phyloP scores from a whole-genome alignment of 176 grass and related monocot genomes.

The Ensete ventricosum region DNA sequence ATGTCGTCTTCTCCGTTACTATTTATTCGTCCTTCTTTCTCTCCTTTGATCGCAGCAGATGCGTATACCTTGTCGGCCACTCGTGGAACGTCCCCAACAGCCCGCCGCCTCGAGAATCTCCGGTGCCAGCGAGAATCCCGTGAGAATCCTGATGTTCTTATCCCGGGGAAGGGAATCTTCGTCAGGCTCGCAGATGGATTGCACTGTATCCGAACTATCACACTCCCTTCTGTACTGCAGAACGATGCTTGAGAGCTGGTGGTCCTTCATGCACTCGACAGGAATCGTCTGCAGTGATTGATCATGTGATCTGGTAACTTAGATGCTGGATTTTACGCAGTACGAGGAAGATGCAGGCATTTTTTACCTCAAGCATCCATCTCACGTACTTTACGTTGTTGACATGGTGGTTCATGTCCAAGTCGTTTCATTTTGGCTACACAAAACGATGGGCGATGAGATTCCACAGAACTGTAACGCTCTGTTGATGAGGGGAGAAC shows the following conservation, averaged over 20 bases:
- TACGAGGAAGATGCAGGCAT: not conserved
- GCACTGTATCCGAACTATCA: conserved; percentile 43
- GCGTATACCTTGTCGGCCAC: conserved; percentile 49
- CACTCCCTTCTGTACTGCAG: conserved; percentile 58
- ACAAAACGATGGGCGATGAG: not conserved
- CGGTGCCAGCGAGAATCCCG: conserved; percentile 26
- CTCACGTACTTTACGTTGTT: conserved; percentile 68
- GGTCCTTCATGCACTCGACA: not conserved
- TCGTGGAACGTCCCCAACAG: conserved; percentile 27
- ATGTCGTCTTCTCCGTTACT: conserved; percentile 48
- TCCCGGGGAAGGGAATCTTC: conserved; percentile 13
- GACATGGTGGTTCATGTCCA: conserved; percentile 71
- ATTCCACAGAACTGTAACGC: too few species aligned
- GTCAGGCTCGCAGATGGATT: conserved; percentile 56
- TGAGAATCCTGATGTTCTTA: conserved; percentile 30
- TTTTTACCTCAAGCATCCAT: conserved; percentile 72
- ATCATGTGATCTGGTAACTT: too few species aligned
- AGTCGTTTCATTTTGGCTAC: conserved; percentile 52
- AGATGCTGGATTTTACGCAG: too few species aligned
- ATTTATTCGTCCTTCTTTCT: conserved; percentile 37
- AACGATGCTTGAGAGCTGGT: conserved; percentile 27
- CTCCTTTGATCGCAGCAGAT: conserved; percentile 38
- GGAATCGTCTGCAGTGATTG: not conserved
- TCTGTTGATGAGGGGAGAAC: too few species aligned
- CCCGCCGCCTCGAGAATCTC: conserved; percentile 36